These are phyloP conservation scores for Pyrenopolyporus hunteri DNA, from an alignment of 495 filamentous ascomycete genomes.

Conservation along the genomic window DNA sequence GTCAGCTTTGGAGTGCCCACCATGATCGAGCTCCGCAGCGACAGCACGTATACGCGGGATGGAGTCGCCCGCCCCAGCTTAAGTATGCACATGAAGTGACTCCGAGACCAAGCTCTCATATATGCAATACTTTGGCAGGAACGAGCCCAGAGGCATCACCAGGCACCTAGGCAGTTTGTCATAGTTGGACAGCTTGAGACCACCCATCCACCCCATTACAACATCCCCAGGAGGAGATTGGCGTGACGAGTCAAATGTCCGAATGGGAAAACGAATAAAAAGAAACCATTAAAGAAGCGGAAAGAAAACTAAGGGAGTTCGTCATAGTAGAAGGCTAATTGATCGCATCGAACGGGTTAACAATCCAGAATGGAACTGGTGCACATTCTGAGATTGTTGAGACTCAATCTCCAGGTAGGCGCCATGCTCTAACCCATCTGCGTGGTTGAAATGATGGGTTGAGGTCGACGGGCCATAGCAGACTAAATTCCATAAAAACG, in stretches of 20 bases:
- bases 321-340: slow-evolving; percentile 35
- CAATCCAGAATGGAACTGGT: neutral
- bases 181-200: slow-evolving; percentile 1
- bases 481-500: slow-evolving; percentile 33
- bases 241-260: slow-evolving; percentile 42
- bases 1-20: neutral
- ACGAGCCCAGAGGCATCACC: neutral
- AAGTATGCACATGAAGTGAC: neutral
- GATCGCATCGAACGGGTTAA: slow-evolving; percentile 42
- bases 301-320: slow-evolving; percentile 25
- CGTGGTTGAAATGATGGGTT: neutral
- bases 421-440: slow-evolving; percentile 5
- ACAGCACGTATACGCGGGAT: neutral
- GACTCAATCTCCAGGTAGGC: slow-evolving; percentile 32
- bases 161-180: neutral
- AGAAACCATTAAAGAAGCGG: slow-evolving; percentile 29
- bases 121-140: neutral
- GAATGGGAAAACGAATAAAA: slow-evolving; percentile 38
- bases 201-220: slow-evolving; percentile 41
- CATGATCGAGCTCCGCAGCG: neutral
- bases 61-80: neutral
- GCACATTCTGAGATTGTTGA: slow-evolving; percentile 5
- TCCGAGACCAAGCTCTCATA: neutral
- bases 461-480: slow-evolving; percentile 28
- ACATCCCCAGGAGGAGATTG: slow-evolving; percentile 51